Evolutionary conservation across 2,329 filamentous ascomycete genomes (phyloP), one percentile per base, ranked within the genome.

Genomic region (Fusarium sulawesiense): DNA sequence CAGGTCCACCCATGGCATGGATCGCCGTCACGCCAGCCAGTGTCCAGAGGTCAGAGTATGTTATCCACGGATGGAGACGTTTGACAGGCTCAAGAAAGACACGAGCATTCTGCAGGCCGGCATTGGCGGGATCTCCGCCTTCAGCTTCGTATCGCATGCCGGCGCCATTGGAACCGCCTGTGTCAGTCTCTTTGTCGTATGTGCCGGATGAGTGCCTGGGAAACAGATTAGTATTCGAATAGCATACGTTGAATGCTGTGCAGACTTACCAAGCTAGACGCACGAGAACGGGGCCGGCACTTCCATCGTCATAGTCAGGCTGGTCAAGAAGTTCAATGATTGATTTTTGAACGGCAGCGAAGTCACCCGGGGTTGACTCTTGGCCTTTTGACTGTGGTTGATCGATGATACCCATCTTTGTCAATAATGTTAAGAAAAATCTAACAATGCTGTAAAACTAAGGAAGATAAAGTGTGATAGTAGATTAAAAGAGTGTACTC

Each of bases 121-220:
- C 57, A 25, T 60, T 60, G 32, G 57, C 57, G 7, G 57, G 57
- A 29, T 60, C 57, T 11, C 57, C 57, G 9, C 57, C 57, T 37
- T 60, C 57, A 11, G 57, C 57, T 32, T 60, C 57, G 7, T 60
- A 60, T 16, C 57, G 54, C 57, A 60, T 60, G 11, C 57, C 57
- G 12, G 57, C 57, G 1, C 57, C 57, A 4, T 60, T 60, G 23
- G 57, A 60, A 8, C 57, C 57, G 4, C 57, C 57, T 1, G 57
- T 60, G 2, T 60, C 57, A 6, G 57, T 59, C 16, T 7, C 32
- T 18, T 40, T 21, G 54, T 60, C 57, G 34, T 60, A 60, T 27
- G 57, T 60, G 27, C 57, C 57, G 3, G 57, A 60, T 1, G 57
- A 60, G n/a, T 60, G 57, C 57, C 57, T 60, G 4, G n/a, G 7